Conservation (phyloP, 1,284 basidiomycete genomes). For the Fomitopsis pinicola region DNA sequence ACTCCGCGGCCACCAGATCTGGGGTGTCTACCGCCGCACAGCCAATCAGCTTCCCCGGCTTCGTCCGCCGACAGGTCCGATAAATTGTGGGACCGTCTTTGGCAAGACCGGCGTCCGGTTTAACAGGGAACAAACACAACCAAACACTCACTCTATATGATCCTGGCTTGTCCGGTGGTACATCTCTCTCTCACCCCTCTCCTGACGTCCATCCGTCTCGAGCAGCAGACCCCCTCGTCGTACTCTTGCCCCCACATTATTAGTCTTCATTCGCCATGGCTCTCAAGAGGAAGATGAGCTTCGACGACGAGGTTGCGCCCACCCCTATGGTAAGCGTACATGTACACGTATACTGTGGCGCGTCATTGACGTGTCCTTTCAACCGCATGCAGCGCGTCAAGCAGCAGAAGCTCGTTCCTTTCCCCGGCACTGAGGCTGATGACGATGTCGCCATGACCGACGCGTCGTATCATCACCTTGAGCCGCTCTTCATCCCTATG, state of each 20-base stretch:
- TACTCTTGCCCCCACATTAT: slow-evolving; percentile 2
- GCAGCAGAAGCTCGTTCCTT: slow-evolving; percentile 68
- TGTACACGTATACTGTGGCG: slow-evolving; percentile 15
- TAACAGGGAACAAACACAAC: slow-evolving; percentile 18
- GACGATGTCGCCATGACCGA: slow-evolving; percentile 67
- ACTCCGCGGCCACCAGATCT: slow-evolving; percentile 16
- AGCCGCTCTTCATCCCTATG: slow-evolving; percentile 45
- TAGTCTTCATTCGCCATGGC: slow-evolving; percentile 40
- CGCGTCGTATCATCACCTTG: slow-evolving; percentile 37
- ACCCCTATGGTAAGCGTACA: slow-evolving; percentile 29
- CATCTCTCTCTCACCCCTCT: slow-evolving; percentile 16
- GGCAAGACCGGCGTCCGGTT: slow-evolving; percentile 14
- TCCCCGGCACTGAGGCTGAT: slow-evolving; percentile 57
- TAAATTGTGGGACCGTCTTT: slow-evolving; percentile 16
- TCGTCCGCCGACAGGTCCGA: slow-evolving; percentile 17
- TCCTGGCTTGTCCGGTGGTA: slow-evolving; percentile 6
- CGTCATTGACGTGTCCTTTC: slow-evolving; percentile 11
- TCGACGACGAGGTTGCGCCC: slow-evolving; percentile 49
- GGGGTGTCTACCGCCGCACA: slow-evolving; percentile 7
- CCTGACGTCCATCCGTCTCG: slow-evolving; percentile 15
- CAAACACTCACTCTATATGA: slow-evolving; percentile 27
- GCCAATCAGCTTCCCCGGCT: slow-evolving; percentile 14
- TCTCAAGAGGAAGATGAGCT: slow-evolving; percentile 69
- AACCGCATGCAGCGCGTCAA: slow-evolving; percentile 45
- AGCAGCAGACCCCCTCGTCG: slow-evolving; percentile 12